These are phyloP conservation scores for Termitomyces sp. DNA, from an alignment of 768 basidiomycete species.

Conservation along the genomic window DNA sequence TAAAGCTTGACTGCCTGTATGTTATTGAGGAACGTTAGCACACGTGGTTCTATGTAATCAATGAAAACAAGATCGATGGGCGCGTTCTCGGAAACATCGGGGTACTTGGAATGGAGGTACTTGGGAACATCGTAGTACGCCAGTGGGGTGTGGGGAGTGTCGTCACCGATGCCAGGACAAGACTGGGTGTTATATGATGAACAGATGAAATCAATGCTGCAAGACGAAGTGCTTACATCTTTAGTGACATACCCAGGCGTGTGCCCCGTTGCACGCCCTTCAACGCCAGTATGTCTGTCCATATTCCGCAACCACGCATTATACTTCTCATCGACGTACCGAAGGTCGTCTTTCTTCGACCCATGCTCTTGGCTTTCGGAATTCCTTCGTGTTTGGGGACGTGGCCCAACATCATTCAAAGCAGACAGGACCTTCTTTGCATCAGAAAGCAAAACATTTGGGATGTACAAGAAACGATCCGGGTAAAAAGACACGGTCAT, in stretches of 20 bases:
- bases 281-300: conserved; percentile 31
- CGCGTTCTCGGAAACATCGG: conserved; percentile 40
- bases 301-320: conserved; percentile 55
- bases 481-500: conserved; percentile 68
- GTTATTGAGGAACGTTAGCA: conserved; percentile 50
- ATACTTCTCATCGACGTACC: conserved; percentile 6
- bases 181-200: conserved; percentile 27
- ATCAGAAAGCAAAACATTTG: conserved; percentile 41
- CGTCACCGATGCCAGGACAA: conserved; percentile 75
- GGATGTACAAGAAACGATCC: conserved; percentile 58
- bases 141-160: conserved; percentile 56
- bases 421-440: conserved; percentile 49
- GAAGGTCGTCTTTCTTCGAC: conserved; percentile 7
- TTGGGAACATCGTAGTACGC: conserved; percentile 48
- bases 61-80: conserved; percentile 73
- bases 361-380: conserved; percentile 26
- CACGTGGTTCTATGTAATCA: conserved; percentile 53
- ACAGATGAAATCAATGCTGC: neutral
- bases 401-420: conserved; percentile 34
- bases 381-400: neutral
- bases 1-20: conserved; percentile 47
- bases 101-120: conserved; percentile 53
- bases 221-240: conserved; percentile 1
- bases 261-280: conserved; percentile 35
- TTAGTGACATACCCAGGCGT: conserved; percentile 75